phyloP scores from a whole-genome alignment of 1,139 yeast genomes.

The Scheffersomyces parashehatae region DNA sequence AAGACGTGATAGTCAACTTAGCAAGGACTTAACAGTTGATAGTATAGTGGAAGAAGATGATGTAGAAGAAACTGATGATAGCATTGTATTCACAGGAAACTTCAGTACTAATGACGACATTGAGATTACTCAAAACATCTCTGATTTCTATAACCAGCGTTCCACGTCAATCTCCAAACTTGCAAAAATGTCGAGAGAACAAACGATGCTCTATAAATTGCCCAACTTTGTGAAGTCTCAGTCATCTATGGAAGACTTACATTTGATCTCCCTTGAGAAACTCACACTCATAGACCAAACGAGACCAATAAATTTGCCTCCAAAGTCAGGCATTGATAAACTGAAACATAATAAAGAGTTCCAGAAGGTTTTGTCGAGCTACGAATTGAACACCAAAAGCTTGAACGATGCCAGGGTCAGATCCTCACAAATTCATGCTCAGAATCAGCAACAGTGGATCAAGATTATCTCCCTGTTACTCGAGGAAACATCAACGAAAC shows the following conservation, averaged over 20 bases:
- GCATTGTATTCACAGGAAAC: slow-evolving; percentile 1
- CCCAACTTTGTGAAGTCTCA: slow-evolving; percentile 44
- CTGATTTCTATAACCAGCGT: slow-evolving; percentile 39
- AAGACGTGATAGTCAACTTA: slow-evolving; percentile 1
- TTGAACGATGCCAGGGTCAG: slow-evolving; percentile 22
- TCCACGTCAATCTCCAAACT: slow-evolving; percentile 36
- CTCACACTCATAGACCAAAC: slow-evolving; percentile 42
- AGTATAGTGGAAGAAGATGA: slow-evolving; percentile 21
- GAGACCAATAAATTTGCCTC: slow-evolving; percentile 49
- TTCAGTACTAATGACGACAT: slow-evolving; percentile 27
- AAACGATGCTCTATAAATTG: slow-evolving; percentile 35
- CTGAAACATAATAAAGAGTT: slow-evolving; percentile 42
- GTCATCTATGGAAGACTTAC: slow-evolving; percentile 43
- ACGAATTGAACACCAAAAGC: slow-evolving; percentile 27
- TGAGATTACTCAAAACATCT: slow-evolving; percentile 37
- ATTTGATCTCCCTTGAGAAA: slow-evolving; percentile 44
- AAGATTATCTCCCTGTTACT: slow-evolving; percentile 17
- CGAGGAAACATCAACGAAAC: slow-evolving; percentile 17
- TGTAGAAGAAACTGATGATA: slow-evolving; percentile 4
- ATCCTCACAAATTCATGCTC: slow-evolving; percentile 16
- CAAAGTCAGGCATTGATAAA: slow-evolving; percentile 37
- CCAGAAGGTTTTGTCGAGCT: slow-evolving; percentile 32
- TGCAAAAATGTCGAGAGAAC: slow-evolving; percentile 34
- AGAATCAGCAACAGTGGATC: slow-evolving; percentile 31
- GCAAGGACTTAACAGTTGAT: slow-evolving; percentile 14